These are phyloP conservation scores for Trichoderma citrinoviride DNA, from an alignment of 2,329 filamentous ascomycete genomes.

Conservation along the genomic window DNA sequence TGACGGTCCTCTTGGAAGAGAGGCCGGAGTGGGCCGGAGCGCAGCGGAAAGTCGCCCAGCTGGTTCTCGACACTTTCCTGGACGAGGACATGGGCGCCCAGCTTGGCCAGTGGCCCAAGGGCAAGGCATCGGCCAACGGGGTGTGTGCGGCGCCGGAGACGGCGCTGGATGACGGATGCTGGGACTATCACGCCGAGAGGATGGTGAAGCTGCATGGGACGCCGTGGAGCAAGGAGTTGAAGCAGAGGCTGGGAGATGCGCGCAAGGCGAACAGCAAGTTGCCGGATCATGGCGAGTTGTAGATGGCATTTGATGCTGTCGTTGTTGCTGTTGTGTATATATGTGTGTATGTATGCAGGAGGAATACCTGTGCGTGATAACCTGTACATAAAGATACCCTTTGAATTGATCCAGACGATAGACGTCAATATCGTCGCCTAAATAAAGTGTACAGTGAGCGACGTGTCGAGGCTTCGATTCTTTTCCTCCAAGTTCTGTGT, in stretches of 20 bases:
- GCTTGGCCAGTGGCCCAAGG: slow-evolving; percentile 54
- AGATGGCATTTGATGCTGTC: too few relatives aligned
- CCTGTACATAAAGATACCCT: slow-evolving; percentile 9
- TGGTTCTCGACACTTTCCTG: slow-evolving; percentile 65
- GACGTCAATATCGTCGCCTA: background rate
- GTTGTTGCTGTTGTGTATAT: background rate
- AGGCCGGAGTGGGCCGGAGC: slow-evolving; percentile 50
- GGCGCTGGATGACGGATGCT: slow-evolving; percentile 51
- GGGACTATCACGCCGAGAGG: slow-evolving; percentile 52
- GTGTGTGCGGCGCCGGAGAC: slow-evolving; percentile 36
- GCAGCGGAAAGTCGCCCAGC: slow-evolving; percentile 54
- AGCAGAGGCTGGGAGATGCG: slow-evolving; percentile 35
- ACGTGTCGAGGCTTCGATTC: too few relatives aligned
- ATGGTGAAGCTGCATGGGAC: slow-evolving; percentile 39
- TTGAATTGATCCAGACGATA: background rate
- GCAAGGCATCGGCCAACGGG: slow-evolving; percentile 34
- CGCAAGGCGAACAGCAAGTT: slow-evolving; percentile 31
- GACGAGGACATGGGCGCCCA: slow-evolving; percentile 62
- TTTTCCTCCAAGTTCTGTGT: background rate
- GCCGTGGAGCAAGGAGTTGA: slow-evolving; percentile 49
- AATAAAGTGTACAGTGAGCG: background rate
- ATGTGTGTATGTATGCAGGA: background rate
- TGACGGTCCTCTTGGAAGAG: slow-evolving; percentile 50
- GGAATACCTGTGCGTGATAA: background rate
- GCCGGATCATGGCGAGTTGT: slow-evolving; percentile 34